Evolutionary conservation across 2,329 filamentous ascomycete genomes (phyloP), one percentile per base, ranked within the genome.

Genomic region (Pseudogymnoascus sp.): DNA sequence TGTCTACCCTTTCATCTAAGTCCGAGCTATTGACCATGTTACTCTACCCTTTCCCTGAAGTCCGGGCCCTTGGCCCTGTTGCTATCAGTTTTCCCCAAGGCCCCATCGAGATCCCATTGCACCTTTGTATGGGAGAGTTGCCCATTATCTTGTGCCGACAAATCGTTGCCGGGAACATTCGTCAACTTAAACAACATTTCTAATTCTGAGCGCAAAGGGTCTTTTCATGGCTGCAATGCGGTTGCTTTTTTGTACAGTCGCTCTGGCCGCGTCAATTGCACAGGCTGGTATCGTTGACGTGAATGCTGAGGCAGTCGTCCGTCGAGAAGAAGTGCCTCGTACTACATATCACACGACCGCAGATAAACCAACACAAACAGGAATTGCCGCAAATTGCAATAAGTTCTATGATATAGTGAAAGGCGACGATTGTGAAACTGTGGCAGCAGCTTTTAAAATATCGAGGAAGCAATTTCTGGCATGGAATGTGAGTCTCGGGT

Each of bases 381-480:
- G 67, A 9, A 65, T 65, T 11, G 60, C 53, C 21, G 11, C 44
- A 21, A 62, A 50, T 35, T 68, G 67, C 38, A 62, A 65, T 40
- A 38, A 60, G 38, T 65, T 62, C 36, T 62, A 62, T 19, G 60
- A 47, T 62, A 62, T 71, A 57, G 59, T 60, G 17, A 26, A 36
- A 13, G 69, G 67, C 59, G 69, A 70, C 19, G 50, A 44, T n/a
- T 71, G 69, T 65, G 23, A 57, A n/a, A 64, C 64, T 9, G 64
- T 70, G 11, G 60, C 36, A 7, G 60, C 42, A 15, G 26, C 36
- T 28, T 62, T 62, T 21, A 57, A 57, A 33, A 62, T 62, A 31
- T 59, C 61, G 2, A 36, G 26, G 13, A 33, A 21, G n/a, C 50
- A 57, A 15, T 57, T 57, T 57, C 50, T 57, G 6, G 50, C 28